A percentile compares a stretch with the other conserved stretches of the same genome.
These are phyloP conservation scores for Neocucurbitaria cava DNA, from an alignment of 2,329 filamentous ascomycete genomes.

Conservation along the genomic window DNA sequence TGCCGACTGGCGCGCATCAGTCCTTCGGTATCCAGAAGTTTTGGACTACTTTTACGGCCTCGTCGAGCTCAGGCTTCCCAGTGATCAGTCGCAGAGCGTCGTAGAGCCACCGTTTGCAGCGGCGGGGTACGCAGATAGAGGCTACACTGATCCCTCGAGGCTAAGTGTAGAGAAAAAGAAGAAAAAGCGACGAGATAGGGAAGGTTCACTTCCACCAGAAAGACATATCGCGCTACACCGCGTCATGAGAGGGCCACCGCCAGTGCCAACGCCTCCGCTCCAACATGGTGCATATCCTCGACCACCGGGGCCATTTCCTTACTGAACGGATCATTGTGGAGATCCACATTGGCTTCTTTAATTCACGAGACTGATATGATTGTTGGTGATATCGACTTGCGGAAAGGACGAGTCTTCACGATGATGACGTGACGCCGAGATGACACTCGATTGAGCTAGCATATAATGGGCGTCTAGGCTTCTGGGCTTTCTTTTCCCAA, in stretches of 20 bases:
- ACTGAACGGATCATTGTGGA: slow-evolving; percentile 11
- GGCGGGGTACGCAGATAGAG: slow-evolving; percentile 47
- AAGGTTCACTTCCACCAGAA: slow-evolving; percentile 32
- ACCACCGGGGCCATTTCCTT: slow-evolving; percentile 33
- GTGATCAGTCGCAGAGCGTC: slow-evolving; percentile 56
- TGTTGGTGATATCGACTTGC: not conserved
- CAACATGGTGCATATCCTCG: slow-evolving; percentile 36
- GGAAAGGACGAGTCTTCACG: not conserved
- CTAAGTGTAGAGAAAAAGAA: slow-evolving; percentile 41
- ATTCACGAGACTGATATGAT: not conserved
- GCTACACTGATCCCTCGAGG: slow-evolving; percentile 37
- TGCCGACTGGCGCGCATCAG: slow-evolving; percentile 77
- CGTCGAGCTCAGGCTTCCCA: slow-evolving; percentile 70
- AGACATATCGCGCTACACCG: slow-evolving; percentile 27
- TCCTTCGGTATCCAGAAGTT: slow-evolving; percentile 79
- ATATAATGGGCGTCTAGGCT: slow-evolving; percentile 12
- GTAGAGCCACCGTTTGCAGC: slow-evolving; percentile 48
- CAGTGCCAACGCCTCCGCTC: slow-evolving; percentile 45
- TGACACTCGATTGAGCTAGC: slow-evolving; percentile 5
- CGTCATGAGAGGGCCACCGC: slow-evolving; percentile 38
- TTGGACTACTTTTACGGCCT: slow-evolving; percentile 80
- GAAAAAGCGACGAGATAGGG: slow-evolving; percentile 43
- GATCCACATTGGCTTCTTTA: not conserved
- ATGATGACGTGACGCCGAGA: not conserved
- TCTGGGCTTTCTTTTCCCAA: not conserved